Conservation (phyloP, 192 early-diverging fungal genomes). For the Pilobolus umbonatus region DNA sequence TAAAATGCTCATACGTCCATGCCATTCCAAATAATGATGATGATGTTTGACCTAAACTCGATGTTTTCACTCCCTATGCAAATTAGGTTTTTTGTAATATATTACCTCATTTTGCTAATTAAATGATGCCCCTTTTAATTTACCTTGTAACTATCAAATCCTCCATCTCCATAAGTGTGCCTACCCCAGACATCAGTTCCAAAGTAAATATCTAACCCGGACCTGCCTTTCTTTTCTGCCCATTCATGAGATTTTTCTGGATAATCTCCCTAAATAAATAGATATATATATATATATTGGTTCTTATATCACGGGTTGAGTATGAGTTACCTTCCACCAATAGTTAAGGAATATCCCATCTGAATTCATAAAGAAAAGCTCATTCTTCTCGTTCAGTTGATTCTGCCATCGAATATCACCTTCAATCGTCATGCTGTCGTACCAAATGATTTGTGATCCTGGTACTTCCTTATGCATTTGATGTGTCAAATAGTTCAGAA, state of each 20-base stretch:
- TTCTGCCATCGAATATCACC: conserved; percentile 60
- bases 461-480: conserved; percentile 46
- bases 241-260: conserved; percentile 28
- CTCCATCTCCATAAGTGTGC: conserved; percentile 52
- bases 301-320: conserved; percentile 16
- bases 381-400: conserved; percentile 43
- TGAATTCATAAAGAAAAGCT: conserved; percentile 45
- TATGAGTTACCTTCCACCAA: conserved; percentile 31
- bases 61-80: conserved; percentile 45
- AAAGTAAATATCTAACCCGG: conserved; percentile 44
- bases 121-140: background rate
- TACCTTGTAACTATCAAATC: conserved; percentile 32
- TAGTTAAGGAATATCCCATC: conserved; percentile 51
- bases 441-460: conserved; percentile 52
- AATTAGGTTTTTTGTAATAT: conserved; percentile 6
- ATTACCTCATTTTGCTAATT: background rate
- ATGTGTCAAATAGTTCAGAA: conserved; percentile 39
- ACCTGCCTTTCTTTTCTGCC: conserved; percentile 33
- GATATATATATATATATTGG: conserved; percentile 31
- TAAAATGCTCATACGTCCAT: conserved; percentile 60
- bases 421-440: conserved; percentile 52
- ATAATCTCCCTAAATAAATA: conserved; percentile 13
- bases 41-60: conserved; percentile 37
- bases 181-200: conserved; percentile 69
- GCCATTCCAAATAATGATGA: conserved; percentile 60